These are phyloP conservation scores for Saccharum spontaneum DNA, from an alignment of 176 grass and related monocot species.

Conservation along the genomic window DNA sequence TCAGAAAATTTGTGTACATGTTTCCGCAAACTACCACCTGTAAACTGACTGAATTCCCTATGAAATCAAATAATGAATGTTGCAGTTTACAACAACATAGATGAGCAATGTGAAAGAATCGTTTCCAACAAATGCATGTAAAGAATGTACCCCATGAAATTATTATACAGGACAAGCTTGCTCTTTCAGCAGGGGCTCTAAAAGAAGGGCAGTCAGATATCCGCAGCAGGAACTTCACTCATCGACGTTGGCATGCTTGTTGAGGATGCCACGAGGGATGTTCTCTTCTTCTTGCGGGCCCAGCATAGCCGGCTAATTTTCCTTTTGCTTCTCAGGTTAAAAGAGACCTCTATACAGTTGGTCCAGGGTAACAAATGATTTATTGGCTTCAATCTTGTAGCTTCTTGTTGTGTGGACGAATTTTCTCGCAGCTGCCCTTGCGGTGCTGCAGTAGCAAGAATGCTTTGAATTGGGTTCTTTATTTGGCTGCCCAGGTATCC, in stretches of 20 bases:
- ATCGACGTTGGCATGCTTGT: background rate
- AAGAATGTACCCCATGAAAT: slow-evolving; percentile 18
- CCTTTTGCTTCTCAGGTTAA: slow-evolving; percentile 59
- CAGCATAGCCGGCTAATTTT: slow-evolving; percentile 50
- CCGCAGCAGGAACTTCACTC: slow-evolving; percentile 19
- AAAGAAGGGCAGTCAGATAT: background rate
- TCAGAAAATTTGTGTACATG: background rate
- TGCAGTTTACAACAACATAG: slow-evolving; percentile 28
- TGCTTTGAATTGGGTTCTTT: slow-evolving; percentile 46
- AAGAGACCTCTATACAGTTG: slow-evolving; percentile 58
- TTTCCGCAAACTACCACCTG: background rate
- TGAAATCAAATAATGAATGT: slow-evolving; percentile 34
- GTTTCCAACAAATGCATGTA: slow-evolving; percentile 41
- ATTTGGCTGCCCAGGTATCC: slow-evolving; percentile 83
- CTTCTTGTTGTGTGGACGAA: background rate
- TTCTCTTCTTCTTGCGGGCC: slow-evolving; percentile 66
- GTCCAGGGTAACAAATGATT: slow-evolving; percentile 48
- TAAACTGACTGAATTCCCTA: slow-evolving; percentile 17
- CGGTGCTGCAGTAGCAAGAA: background rate
- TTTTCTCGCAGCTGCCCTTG: background rate
- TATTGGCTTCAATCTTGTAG: slow-evolving; percentile 29
- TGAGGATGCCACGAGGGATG: slow-evolving; percentile 20
- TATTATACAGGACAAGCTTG: slow-evolving; percentile 31
- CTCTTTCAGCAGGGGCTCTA: background rate
- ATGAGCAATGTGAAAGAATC: slow-evolving; percentile 45